Base-by-base conservation (phyloP, 1,139 yeast species). In the Geotrichum carabidarum region DNA sequence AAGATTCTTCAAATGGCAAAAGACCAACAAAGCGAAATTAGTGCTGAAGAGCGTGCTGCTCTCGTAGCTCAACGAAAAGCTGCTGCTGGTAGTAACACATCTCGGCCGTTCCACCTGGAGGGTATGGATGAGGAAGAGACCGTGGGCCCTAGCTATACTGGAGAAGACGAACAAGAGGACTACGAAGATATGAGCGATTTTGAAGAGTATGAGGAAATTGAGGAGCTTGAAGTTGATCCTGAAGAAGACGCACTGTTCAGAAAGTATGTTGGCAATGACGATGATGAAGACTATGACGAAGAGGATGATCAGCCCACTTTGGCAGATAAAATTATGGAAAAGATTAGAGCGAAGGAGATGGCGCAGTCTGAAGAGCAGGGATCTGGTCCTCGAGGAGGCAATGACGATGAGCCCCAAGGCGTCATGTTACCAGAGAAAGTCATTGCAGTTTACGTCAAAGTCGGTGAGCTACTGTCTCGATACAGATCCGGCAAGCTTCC, bases 401-500 rank as follows among this genome's bases (percentile, higher is more conserved):
- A 46, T 8, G 65, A 58, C 12, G 61, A 52, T 41, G 70, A 65
- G 54, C 61, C 64, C 49, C 75, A 74, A 58, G 78, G 79, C 62
- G 97, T 93, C 4, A 79, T 84, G 64, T 77, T 93, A 55, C 99
- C 99, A 11, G 96, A 96, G 54, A 91, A 93, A 69, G 98, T 93
- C 53, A 90, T 94, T 64, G 90, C 86, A 59, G 98, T 96, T 1
- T 93, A 91, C 69, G 85, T 89, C 54, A 88, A 89, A 67, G 93
- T 93, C 51, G 99, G 98, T 8, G 83, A 83, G 62, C 84, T 93
- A 51, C 75, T 93, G 58, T 79, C 93, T 14, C 82, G 94, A n/a
- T 94, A 95, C 80, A 85, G 91, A 42, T 96, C 94, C 65, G 99
- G 99, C 51, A 91, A 90, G 71, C 78, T 93, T 56, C 99, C 99